Conservation (phyloP, 1,284 basidiomycete species). For the Pholiota adiposa region DNA sequence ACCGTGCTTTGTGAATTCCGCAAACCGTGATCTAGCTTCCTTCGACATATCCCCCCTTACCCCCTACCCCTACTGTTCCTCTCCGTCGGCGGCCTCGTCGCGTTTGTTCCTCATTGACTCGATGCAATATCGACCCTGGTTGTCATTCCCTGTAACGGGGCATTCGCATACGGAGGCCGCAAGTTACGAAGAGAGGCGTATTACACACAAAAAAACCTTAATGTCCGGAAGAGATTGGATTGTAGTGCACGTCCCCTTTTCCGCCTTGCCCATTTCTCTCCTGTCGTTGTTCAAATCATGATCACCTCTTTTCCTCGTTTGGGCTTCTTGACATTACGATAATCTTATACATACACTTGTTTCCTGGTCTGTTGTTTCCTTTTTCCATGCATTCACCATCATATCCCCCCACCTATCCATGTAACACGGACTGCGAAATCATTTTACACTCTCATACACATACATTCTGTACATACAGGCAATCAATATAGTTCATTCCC, state of each 20-base stretch:
- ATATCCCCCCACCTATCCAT: slow-evolving; percentile 35
- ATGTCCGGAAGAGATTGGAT: slow-evolving; percentile 36
- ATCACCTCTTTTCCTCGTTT: slow-evolving; percentile 19
- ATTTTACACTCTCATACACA: slow-evolving; percentile 20
- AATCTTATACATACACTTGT: slow-evolving; percentile 31
- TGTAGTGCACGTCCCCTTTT: slow-evolving; percentile 45
- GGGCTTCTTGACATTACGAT: slow-evolving; percentile 31
- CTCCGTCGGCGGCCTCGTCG: slow-evolving; percentile 25
- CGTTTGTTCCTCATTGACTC: slow-evolving; percentile 15
- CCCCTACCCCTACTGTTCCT: slow-evolving; percentile 14
- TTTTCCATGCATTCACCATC: slow-evolving; percentile 33
- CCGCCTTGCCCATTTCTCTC: slow-evolving; percentile 23
- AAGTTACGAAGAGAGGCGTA: slow-evolving; percentile 23
- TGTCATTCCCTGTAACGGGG: slow-evolving; percentile 5
- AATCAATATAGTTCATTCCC: slow-evolving; percentile 18
- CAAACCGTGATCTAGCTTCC: slow-evolving; percentile 62
- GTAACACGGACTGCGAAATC: slow-evolving; percentile 13
- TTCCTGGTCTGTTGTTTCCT: slow-evolving; percentile 25
- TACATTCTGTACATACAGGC: slow-evolving; percentile 25
- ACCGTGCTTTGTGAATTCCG: slow-evolving; percentile 91
- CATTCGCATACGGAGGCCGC: slow-evolving; percentile 21
- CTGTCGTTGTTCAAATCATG: too few species aligned
- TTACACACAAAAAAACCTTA: slow-evolving; percentile 18
- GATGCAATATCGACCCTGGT: slow-evolving; percentile 8
- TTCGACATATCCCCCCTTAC: too few species aligned